A percentile compares a stretch with the other conserved stretches of the same genome.
These are phyloP conservation scores for Plasmodium fragile DNA, from an alignment of 169 alveolate species.

Conservation along the genomic window DNA sequence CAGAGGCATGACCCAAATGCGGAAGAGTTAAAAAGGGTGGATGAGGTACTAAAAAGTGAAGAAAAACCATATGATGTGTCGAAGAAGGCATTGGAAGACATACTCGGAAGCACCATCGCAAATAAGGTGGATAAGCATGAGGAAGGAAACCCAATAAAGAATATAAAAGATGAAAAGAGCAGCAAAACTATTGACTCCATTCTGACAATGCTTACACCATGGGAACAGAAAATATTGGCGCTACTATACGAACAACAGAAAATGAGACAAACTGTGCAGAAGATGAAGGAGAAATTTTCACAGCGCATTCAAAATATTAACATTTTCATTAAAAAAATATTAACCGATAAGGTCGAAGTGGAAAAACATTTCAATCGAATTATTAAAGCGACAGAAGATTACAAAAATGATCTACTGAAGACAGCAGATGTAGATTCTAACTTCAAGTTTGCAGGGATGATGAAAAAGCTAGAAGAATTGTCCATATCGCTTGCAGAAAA, in stretches of 20 bases:
- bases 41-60: slow-evolving; percentile 41
- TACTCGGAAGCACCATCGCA: slow-evolving; percentile 48
- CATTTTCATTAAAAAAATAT: slow-evolving; percentile 78
- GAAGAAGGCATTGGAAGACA: slow-evolving; percentile 64
- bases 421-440: slow-evolving; percentile 82
- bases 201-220: slow-evolving; percentile 81
- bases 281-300: slow-evolving; percentile 79
- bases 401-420: slow-evolving; percentile 75
- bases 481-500: slow-evolving; percentile 80
- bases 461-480: slow-evolving; percentile 83
- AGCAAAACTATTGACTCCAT: slow-evolving; percentile 79
- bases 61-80: slow-evolving; percentile 63
- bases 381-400: slow-evolving; percentile 77
- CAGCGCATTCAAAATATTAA: slow-evolving; percentile 79
- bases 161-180: slow-evolving; percentile 77
- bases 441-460: slow-evolving; percentile 83
- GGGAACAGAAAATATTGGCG: slow-evolving; percentile 87
- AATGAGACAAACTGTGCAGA: slow-evolving; percentile 82
- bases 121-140: slow-evolving; percentile 29
- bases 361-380: slow-evolving; percentile 83
- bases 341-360: slow-evolving; percentile 84
- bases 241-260: slow-evolving; percentile 86
- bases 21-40: slow-evolving; percentile 26
- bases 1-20: slow-evolving; percentile 25
- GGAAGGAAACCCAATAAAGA: slow-evolving; percentile 17